Evolutionary conservation across 1,284 basidiomycete species (phyloP).

Genomic region (Rhodotorula sp.): DNA sequence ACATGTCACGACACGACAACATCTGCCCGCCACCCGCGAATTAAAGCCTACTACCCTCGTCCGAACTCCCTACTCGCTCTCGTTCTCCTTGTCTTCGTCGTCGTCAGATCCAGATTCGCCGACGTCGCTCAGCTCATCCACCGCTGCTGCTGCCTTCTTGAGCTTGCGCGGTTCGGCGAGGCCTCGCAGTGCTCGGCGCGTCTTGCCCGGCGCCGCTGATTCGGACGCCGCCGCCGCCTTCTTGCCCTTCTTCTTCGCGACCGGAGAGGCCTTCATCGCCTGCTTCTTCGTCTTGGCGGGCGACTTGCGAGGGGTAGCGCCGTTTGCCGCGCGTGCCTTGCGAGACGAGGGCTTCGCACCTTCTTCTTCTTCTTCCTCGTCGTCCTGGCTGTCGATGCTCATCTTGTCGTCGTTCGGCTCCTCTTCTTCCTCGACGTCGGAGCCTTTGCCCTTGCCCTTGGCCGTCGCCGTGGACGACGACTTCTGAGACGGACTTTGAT

Average conservation of each 20-base stretch:
- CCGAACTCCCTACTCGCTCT: not conserved
- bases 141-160: slow-evolving; percentile 1
- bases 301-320: too few relatives aligned
- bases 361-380: too few relatives aligned
- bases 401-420: too few relatives aligned
- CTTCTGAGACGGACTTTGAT: not conserved
- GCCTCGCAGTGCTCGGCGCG: slow-evolving; percentile 3
- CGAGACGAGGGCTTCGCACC: too few relatives aligned
- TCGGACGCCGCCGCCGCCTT: not conserved
- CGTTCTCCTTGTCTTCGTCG: not conserved
- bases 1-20: not conserved
- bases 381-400: too few relatives aligned
- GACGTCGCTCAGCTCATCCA: slow-evolving; percentile 14
- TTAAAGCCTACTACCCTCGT: not conserved
- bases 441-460: slow-evolving; percentile 9
- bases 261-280: not conserved
- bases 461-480: not conserved
- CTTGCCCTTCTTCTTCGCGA: slow-evolving; percentile 8
- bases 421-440: not conserved
- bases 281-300: not conserved
- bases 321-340: too few relatives aligned
- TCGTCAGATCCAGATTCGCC: slow-evolving; percentile 10
- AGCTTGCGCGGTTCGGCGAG: slow-evolving; percentile 8
- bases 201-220: not conserved
- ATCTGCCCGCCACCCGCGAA: not conserved